Conservation (phyloP, 192 early-diverging fungal genomes). For the Linnemannia schmuckeri region DNA sequence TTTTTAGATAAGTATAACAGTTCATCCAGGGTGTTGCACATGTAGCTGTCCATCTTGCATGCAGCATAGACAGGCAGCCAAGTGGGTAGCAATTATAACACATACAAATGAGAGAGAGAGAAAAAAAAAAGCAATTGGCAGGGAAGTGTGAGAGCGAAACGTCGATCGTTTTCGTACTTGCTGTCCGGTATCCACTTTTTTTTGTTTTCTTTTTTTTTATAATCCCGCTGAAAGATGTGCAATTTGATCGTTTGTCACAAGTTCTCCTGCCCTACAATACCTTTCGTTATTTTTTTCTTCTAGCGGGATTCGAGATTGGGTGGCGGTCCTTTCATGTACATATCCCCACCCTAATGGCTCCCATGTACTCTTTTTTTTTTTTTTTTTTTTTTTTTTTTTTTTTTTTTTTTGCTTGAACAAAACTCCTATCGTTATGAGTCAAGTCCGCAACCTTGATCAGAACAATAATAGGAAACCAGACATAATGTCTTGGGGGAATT, state of each 20-base stretch:
- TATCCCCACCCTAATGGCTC: not conserved
- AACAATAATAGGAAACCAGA: not conserved
- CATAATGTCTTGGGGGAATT: not conserved
- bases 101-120: not conserved
- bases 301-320: not conserved
- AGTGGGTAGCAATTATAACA: not conserved
- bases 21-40: not conserved
- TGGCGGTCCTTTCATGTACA: not conserved
- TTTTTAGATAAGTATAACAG: not conserved
- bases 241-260: not conserved
- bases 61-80: not conserved
- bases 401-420: not conserved
- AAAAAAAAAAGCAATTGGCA: not conserved
- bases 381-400: too few species aligned
- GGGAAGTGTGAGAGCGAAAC: not conserved
- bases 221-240: not conserved
- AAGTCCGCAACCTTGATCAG: not conserved
- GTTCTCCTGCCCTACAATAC: not conserved
- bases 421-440: not conserved
- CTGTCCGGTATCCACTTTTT: not conserved
- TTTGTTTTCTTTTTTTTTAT: not conserved
- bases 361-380: not conserved
- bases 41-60: not conserved
- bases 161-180: not conserved
- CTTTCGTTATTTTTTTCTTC: not conserved